Conservation (phyloP, 768 basidiomycete genomes). For the Thelephora aurantiotincta region DNA sequence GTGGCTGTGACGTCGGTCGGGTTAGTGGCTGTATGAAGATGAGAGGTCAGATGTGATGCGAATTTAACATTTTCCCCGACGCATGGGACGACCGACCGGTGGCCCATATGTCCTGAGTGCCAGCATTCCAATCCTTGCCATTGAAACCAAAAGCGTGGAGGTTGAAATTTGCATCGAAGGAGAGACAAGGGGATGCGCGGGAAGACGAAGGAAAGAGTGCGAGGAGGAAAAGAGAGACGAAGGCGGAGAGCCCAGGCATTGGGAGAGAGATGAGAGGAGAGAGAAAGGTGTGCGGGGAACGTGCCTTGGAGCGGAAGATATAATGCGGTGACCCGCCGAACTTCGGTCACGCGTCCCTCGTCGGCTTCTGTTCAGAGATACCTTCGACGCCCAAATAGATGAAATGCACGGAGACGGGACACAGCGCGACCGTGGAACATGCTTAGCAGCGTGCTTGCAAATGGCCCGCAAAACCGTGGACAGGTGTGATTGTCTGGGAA, state of each 20-base stretch:
- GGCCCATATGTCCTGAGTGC: constrained; percentile 55
- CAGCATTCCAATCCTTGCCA: constrained; percentile 75
- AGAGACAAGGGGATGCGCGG: constrained; percentile 44
- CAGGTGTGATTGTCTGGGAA: too few species aligned
- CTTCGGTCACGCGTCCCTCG: too few species aligned
- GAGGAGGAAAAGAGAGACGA: constrained; percentile 41
- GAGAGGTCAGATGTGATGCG: constrained; percentile 2
- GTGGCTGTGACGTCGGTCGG: constrained; percentile 56
- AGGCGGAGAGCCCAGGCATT: constrained; percentile 25
- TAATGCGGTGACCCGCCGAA: too few species aligned
- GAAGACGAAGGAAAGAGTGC: constrained; percentile 18
- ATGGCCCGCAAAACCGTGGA: too few species aligned
- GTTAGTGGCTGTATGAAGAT: constrained; percentile 9
- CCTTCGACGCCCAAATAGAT: too few species aligned
- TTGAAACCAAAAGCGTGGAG: constrained; percentile 77
- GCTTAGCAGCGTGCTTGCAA: too few species aligned
- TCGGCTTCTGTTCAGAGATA: too few species aligned
- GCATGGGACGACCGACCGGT: constrained; percentile 25
- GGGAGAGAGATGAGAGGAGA: neutral
- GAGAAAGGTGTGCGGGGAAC: too few species aligned
- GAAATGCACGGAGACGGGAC: too few species aligned
- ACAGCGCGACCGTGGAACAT: too few species aligned
- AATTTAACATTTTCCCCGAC: neutral
- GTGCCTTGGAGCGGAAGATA: too few species aligned
- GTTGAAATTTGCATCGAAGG: constrained; percentile 73